Base-by-base conservation (phyloP, 1,284 basidiomycete genomes). In the Pterulicium gracile region DNA sequence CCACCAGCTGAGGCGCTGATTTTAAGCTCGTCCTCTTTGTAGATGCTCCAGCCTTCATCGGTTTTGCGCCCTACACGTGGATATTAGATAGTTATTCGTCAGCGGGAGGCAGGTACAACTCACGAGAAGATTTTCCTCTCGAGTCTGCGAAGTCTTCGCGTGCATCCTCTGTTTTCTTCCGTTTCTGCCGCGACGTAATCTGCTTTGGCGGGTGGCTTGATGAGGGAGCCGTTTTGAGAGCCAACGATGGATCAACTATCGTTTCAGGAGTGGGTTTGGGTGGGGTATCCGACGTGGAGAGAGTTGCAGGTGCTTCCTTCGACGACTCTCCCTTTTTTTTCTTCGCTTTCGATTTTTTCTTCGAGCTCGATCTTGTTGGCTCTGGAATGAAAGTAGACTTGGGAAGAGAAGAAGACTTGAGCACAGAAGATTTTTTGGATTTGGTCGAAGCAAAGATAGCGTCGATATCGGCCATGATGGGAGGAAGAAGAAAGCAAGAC, bases 21-120 rank as follows among this genome's bases (percentile, higher is more conserved):
- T 12, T 81, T 77, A 10, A 94, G 74, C 55, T 93, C 90, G 53
- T 83, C 85, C 61, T 91, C 90, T 60, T 90, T 92, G 64, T 83
- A 94, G 27, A 94, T 79, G 24, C 68, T 61, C 67, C 76, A 93
- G 0, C 90, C 91, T 61, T 94, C 90, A 50, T 86, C 86, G 0
- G 90, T 94, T 62, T 72, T 83, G 32, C 77, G 76, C 49, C 88
- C 90, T 91, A 58, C 44, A n/a, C n/a, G n/a, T 43, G 41, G 46
- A 17, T 12, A 48, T 46, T 55, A 50, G 34, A 44, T 48, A 41
- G 40, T 47, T 40, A 21, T 48, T 14, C 4, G 36, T 32, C 14
- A 43, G 46, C 7, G 47, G 44, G 48, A 12, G 34, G 44, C 43
- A 44, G 41, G 34, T 47, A 48, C 41, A 24, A 77, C 86, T 56